These are phyloP conservation scores for Spiromastix sp. DNA, from an alignment of 2,329 filamentous ascomycete genomes.

Conservation along the genomic window DNA sequence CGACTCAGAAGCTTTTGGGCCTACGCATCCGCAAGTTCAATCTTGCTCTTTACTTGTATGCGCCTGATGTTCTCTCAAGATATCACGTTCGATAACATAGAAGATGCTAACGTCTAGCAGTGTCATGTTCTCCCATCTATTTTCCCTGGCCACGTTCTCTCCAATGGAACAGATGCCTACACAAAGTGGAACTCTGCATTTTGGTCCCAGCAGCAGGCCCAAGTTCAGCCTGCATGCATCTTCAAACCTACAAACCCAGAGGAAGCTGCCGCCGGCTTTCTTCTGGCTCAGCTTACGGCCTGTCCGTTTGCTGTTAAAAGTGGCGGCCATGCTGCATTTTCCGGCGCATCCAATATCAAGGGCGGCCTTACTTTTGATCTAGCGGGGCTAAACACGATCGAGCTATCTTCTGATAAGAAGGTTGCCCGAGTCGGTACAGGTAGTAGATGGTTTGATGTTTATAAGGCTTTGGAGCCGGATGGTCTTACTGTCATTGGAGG, in stretches of 20 bases:
- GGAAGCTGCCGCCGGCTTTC: slow-evolving; percentile 23
- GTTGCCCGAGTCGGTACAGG: slow-evolving; percentile 23
- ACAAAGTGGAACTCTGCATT: slow-evolving; percentile 13
- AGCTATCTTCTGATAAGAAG: slow-evolving; percentile 19
- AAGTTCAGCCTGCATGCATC: slow-evolving; percentile 23
- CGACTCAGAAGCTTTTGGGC: too few species aligned
- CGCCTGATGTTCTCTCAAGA: too few species aligned
- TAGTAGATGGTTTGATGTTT: slow-evolving; percentile 26
- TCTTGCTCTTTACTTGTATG: too few species aligned
- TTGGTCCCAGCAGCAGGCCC: slow-evolving; percentile 28
- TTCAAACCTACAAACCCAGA: slow-evolving; percentile 20
- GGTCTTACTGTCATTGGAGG: slow-evolving; percentile 26
- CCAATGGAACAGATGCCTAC: slow-evolving; percentile 7
- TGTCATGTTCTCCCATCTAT: slow-evolving; percentile 8
- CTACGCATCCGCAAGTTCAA: too few species aligned
- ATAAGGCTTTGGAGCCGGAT: slow-evolving; percentile 20
- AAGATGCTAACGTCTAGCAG: too few species aligned
- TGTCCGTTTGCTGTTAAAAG: slow-evolving; percentile 45
- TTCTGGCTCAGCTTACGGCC: slow-evolving; percentile 20
- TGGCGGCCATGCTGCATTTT: slow-evolving; percentile 49
- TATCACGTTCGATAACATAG: too few species aligned
- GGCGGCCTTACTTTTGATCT: slow-evolving; percentile 28
- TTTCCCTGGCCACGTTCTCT: slow-evolving; percentile 10
- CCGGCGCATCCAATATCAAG: slow-evolving; percentile 42
- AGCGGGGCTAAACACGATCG: slow-evolving; percentile 19